phyloP scores from a whole-genome alignment of 208 protist species.

The Trypanosoma cruzi region DNA sequence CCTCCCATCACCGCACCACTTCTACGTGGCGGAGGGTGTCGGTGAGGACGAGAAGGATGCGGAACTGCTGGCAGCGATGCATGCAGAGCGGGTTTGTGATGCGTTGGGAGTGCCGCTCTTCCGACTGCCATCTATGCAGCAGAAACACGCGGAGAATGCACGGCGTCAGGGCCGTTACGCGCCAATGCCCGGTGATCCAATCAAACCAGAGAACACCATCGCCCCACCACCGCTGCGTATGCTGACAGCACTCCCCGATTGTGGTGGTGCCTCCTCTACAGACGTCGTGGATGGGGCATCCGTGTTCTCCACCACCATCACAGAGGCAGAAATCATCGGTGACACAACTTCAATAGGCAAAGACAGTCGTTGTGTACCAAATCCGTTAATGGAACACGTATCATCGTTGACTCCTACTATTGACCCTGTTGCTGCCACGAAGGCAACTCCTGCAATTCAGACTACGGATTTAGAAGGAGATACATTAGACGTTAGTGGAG shows the following conservation, averaged over 20 bases:
- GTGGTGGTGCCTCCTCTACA: neutral
- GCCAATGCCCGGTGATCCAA: conserved; percentile 61
- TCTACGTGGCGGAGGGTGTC: conserved; percentile 69
- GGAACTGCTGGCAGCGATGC: conserved; percentile 83
- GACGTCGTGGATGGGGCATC: neutral
- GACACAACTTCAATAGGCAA: conserved; percentile 1
- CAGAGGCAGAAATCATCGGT: conserved; percentile 32
- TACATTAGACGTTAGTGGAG: neutral
- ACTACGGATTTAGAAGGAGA: neutral
- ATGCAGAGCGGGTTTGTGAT: conserved; percentile 80
- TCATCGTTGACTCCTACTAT: neutral
- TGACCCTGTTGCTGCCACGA: neutral
- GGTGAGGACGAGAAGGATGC: conserved; percentile 65
- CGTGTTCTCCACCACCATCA: conserved; percentile 27
- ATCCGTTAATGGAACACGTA: neutral
- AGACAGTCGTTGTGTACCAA: neutral
- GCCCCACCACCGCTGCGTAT: conserved; percentile 76
- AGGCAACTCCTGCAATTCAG: neutral
- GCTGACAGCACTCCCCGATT: conserved; percentile 15
- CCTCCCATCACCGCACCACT: conserved; percentile 62
- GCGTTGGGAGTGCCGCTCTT: conserved; percentile 73
- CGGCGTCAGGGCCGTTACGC: conserved; percentile 62
- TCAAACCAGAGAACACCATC: conserved; percentile 57
- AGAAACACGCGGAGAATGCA: conserved; percentile 63
- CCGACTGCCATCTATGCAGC: conserved; percentile 60